Evolutionary conservation across 2,329 filamentous ascomycete species (phyloP), one percentile per base, ranked within the genome.

Genomic region (Arachnomyces sp.): DNA sequence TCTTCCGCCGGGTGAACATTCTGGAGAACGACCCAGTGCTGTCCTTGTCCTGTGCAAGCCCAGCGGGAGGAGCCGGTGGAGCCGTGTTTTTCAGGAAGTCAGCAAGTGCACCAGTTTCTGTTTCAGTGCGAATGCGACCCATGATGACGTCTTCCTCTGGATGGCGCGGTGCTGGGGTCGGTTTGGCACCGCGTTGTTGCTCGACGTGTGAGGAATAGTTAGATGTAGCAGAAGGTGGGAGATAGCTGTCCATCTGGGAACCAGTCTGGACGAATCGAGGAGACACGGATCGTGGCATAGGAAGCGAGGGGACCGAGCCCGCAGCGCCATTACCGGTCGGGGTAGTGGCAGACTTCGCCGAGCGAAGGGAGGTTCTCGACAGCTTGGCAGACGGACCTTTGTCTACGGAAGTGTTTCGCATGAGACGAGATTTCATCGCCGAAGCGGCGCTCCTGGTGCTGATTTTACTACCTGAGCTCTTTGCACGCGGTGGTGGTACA

Each of bases 1-100:
- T 57, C 43, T 56, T 58, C 20, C 44, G 47, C 11, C 55, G 52
- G 33, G 44, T 35, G 36, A 58, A 58, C 14, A 57, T 40, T 31
- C 45, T 52, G 12, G 48, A 40, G 34, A 44, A 61, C 34, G 37
- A 45, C n/a, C 37, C 38, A 38, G 31, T 40, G 36, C 30, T 42
- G 34, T 39, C 46, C 36, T 44, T 46, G 37, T 38, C 42, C 54
- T 39, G 9, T 44, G 39, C 6, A 34, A 45, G 31, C 39, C 31
- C 6, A 47, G 48, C 14, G 37, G 43, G 20, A 2, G 54, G 55
- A 11, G 71, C 68, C 2, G 81, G 79, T 2, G 83, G 82, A 28
- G 72, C 79, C 11, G 81, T 83, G 51, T 78, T 77, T 39, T 73
- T 76, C 25, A 92, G 64, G 57, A 90, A 90, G 38, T 79, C 77